phyloP scores from a whole-genome alignment of 1,139 yeast species.

The Hemisphaericaspora xylofermentans region DNA sequence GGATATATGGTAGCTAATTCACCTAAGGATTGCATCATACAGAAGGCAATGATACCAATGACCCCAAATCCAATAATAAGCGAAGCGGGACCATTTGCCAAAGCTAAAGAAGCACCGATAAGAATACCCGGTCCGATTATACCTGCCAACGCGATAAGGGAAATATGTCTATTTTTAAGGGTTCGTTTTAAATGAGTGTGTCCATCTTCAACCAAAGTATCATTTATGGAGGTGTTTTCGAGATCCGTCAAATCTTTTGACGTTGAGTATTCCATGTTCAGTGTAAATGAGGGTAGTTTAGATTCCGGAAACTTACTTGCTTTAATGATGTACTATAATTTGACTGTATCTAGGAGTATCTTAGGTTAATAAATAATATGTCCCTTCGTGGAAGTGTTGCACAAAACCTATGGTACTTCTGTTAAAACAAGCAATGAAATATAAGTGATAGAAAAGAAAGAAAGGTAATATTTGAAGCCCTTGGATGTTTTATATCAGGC shows the following conservation, averaged over 20 bases:
- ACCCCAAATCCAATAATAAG: slow-evolving; percentile 46
- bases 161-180: slow-evolving; percentile 44
- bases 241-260: background rate
- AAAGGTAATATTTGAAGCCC: too few species aligned
- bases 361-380: too few species aligned
- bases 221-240: background rate
- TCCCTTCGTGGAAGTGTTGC: too few species aligned
- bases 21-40: slow-evolving; percentile 60
- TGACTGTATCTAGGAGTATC: too few species aligned
- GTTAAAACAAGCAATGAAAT: too few species aligned
- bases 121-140: slow-evolving; percentile 56
- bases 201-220: slow-evolving; percentile 1
- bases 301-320: background rate
- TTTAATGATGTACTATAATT: too few species aligned
- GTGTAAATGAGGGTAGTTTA: background rate
- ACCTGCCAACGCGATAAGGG: slow-evolving; percentile 53
- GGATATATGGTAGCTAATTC: slow-evolving; percentile 55
- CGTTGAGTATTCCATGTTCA: background rate
- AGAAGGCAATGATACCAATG: slow-evolving; percentile 54
- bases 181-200: slow-evolving; percentile 22
- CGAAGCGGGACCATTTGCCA: slow-evolving; percentile 47
- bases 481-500: too few species aligned
- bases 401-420: too few species aligned
- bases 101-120: slow-evolving; percentile 47
- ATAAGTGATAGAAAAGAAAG: too few species aligned